Evolutionary conservation across 2,329 filamentous ascomycete species (phyloP).

Genomic region (Xylariaceae sp.): DNA sequence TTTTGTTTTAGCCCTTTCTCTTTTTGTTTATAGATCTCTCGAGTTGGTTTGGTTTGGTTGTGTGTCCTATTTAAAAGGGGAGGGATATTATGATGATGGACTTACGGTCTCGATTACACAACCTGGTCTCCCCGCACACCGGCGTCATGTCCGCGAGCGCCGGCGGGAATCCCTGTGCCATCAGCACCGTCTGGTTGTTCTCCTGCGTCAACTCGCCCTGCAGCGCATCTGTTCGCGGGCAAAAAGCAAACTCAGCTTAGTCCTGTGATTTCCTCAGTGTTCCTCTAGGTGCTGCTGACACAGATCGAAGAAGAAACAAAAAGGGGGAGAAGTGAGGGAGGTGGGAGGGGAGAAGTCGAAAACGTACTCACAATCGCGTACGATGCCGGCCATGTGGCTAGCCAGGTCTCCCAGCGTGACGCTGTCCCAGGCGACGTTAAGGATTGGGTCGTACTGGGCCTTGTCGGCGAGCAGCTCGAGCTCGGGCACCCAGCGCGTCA

Average conservation of each 20-base stretch:
- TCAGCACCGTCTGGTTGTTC: conserved; percentile 30
- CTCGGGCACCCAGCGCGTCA: conserved; percentile 35
- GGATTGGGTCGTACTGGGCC: conserved; percentile 28
- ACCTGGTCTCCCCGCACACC: conserved; percentile 27
- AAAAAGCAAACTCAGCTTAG: conserved; percentile 1
- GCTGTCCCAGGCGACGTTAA: conserved; percentile 28
- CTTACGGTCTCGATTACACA: conserved; percentile 31
- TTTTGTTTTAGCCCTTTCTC: too few species aligned
- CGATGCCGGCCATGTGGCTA: conserved; percentile 36
- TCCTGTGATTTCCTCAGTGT: background rate
- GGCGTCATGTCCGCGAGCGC: conserved; percentile 25
- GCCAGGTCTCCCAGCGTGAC: conserved; percentile 36
- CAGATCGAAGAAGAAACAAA: background rate
- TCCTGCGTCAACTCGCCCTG: conserved; percentile 36
- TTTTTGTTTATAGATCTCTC: too few species aligned
- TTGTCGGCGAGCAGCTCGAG: conserved; percentile 27
- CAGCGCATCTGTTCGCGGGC: conserved; percentile 19
- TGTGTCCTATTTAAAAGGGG: too few species aligned
- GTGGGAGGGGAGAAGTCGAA: too few species aligned
- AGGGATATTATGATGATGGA: background rate
- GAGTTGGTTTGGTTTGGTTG: too few species aligned
- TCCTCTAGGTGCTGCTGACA: background rate
- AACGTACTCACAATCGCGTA: conserved; percentile 34
- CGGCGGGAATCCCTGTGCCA: conserved; percentile 31
- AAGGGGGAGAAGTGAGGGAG: background rate